These are phyloP conservation scores for Boletus reticulatus DNA, from an alignment of 768 basidiomycete genomes.

Conservation along the genomic window DNA sequence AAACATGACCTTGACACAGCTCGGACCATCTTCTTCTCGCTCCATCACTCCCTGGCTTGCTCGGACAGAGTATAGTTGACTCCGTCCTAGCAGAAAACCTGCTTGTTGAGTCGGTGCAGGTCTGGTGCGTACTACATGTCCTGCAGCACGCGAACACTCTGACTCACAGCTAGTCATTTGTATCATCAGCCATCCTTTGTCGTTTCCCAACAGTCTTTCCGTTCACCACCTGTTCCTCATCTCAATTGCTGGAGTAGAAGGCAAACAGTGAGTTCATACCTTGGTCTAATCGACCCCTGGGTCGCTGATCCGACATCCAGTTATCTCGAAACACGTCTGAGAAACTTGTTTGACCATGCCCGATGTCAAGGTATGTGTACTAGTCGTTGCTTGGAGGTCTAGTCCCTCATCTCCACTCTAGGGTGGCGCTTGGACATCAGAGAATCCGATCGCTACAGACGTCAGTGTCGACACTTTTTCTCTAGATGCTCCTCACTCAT, in stretches of 20 bases:
- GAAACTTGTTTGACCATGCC: background rate
- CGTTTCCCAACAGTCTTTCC: background rate
- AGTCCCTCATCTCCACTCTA: constrained; percentile 4
- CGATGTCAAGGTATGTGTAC: constrained; percentile 14
- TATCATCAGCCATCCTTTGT: background rate
- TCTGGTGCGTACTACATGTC: background rate
- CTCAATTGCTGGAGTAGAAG: background rate
- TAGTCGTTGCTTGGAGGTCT: background rate
- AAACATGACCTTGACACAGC: constrained; percentile 13
- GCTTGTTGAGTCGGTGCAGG: background rate
- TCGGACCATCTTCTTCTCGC: background rate
- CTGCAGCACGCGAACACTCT: background rate
- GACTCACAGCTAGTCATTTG: background rate
- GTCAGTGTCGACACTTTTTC: constrained; percentile 17
- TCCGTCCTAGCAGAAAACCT: no score
- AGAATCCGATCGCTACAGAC: constrained; percentile 19
- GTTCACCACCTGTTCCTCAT: no score
- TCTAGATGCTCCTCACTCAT: background rate
- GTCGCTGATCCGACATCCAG: constrained; percentile 4
- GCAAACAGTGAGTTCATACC: constrained; percentile 1
- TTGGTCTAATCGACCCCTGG: background rate
- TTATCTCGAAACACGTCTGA: background rate
- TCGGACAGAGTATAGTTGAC: background rate
- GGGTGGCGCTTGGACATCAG: background rate
- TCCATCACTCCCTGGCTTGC: no score